Conservation (phyloP, 73 alveolate species). For the Symbiodinium pilosum region DNA sequence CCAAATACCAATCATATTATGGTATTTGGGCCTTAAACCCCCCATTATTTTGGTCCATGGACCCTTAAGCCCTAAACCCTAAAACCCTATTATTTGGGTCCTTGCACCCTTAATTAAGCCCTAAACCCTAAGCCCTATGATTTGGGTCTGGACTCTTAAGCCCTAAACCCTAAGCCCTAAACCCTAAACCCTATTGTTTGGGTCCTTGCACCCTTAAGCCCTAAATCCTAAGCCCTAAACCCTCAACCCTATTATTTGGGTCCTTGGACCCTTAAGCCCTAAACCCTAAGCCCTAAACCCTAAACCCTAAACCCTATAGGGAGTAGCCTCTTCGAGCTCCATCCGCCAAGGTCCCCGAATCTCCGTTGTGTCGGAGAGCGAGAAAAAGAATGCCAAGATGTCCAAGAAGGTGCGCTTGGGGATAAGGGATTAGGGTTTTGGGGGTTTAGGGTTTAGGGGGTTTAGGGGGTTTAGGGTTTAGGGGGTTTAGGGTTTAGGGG, state of each 20-base stretch:
- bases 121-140: no score
- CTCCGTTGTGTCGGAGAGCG: constrained; percentile 90
- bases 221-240: neutral
- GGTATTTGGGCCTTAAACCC: no score
- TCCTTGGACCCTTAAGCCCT: neutral
- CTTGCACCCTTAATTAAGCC: no score
- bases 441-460: neutral
- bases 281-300: neutral
- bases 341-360: constrained; percentile 55
- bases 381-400: constrained; percentile 79
- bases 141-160: no score
- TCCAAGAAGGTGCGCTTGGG: constrained; percentile 44
- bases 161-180: no score
- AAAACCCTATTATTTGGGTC: no score
- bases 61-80: no score
- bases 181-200: no score
- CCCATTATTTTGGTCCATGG: no score
- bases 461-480: neutral
- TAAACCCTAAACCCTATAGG: neutral
- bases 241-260: neutral
- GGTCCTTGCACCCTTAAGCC: no score
- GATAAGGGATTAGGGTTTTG: neutral
- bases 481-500: neutral
- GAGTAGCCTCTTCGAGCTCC: neutral
- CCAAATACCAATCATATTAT: no score